Base-by-base conservation (phyloP, 257 asterid genomes). In the Nicotiana noctiflora region DNA sequence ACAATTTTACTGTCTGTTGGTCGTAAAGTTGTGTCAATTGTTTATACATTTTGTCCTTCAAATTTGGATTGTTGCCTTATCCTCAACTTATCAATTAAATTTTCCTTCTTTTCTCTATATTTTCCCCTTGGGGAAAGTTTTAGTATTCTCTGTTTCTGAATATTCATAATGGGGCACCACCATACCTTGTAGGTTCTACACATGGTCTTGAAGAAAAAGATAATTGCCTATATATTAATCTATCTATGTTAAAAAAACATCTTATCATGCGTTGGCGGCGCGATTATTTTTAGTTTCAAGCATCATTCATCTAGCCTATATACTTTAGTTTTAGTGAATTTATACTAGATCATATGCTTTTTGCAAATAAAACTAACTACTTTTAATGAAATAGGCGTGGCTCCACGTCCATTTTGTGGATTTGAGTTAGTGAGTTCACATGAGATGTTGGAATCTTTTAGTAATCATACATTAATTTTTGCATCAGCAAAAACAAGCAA, bases 231-330 rank as follows among this genome's bases (percentile, higher is more conserved):
- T 14, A 57, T 3, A 59, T 4, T 44, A 56, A 81, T 59, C 27
- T 44, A 40, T 40, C 12, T 40, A 59, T 11, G 10, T 60, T 25
- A 40, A 68, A 31, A 68, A 65, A 68, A 81, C 60, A 32, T 17
- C 76, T 27, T 51, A 81, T 81, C 84, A 81, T 81, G 84, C 64
- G 25, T 27, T 59, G 75, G 80, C 84, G 84, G 84, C 84, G 77
- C 68, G 59, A 81, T 31, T 72, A 72, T 70, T 37, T 67, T 34
- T 37, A 21, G 6, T 9, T 70, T 70, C 1, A 44, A 70, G 4
- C 12, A 44, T 46, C 60, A 46, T 72, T 72, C 11, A 14, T 6
- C 49, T 72, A 13, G 21, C 59, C 37, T 23, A 46, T 72, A 3
- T 23, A 46, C n/a, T 40, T 68, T 40, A 40, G 11, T 19, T 19